Evolutionary conservation across 176 grass and related monocot genomes (phyloP), one percentile per base, ranked within the genome.

Genomic region (Aechmea fasciata): DNA sequence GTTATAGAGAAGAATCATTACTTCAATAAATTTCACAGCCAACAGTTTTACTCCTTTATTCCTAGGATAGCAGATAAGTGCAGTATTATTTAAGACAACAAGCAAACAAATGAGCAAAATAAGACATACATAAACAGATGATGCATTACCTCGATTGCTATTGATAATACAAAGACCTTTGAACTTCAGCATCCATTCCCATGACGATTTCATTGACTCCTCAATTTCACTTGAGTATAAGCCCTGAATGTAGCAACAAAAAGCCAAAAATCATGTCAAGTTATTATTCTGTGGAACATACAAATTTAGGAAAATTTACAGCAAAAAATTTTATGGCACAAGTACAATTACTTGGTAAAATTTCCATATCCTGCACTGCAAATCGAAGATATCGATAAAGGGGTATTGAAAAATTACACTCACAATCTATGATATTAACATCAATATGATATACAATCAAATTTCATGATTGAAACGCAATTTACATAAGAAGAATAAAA

Each of bases 1-100:
- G 50, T 86, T 96, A 71, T 92, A 89, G 47, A 92, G 70, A 78
- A 96, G 88, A 92, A 96, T 66, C 67, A 81, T 87, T 78, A 67
- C 67, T 63, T 87, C 88, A 65, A 92, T 86, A 85, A 96, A 96
- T 49, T 85, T 91, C 52, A 96, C 76, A 24, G 88, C 88, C 67
- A 92, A 72, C 65, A 92, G 65, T 76, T 79, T 92, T 74, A 87
- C 77, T 83, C 88, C 93, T 65, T 96, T 83, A 85, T 76, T 92
- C 70, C 76, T 25, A 25, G 76, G 33, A 88, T 96, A 81, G 49
- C 13, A 70, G 63, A 62, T 9, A 91, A 55, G 55, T 69, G 54
- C 25, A 63, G 70, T 18, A 70, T n/a, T 49, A 53, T 73, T 15
- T 75, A 57, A 81, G 66, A 54, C 18, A 20, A 9, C 54, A 66